These are phyloP conservation scores for Alternaria alternata DNA, from an alignment of 2,329 filamentous ascomycete genomes.

Conservation along the genomic window DNA sequence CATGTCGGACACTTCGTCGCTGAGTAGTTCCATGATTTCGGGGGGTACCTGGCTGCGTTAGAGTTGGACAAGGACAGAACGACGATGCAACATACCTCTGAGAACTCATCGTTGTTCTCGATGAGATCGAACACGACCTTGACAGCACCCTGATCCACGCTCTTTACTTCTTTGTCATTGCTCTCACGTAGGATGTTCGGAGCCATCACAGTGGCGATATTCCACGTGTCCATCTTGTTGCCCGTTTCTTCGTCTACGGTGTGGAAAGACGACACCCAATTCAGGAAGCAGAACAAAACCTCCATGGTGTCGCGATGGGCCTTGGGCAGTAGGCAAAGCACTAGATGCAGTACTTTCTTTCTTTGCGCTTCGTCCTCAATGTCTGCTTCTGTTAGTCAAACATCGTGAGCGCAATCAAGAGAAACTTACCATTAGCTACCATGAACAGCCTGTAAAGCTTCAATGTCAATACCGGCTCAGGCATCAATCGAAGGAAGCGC, in stretches of 20 bases:
- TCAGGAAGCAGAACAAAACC: constrained; percentile 93
- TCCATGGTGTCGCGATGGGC: constrained; percentile 92
- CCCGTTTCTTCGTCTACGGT: constrained; percentile 96
- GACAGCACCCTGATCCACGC: constrained; percentile 92
- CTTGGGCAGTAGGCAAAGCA: constrained; percentile 92
- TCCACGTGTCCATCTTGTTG: constrained; percentile 99
- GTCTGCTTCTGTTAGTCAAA: constrained; percentile 56
- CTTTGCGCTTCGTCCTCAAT: constrained; percentile 82
- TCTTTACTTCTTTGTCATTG: constrained; percentile 59
- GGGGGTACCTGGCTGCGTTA: constrained; percentile 77
- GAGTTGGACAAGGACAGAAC: not conserved
- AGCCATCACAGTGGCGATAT: constrained; percentile 95
- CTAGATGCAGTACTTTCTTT: constrained; percentile 84
- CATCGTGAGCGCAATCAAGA: not conserved
- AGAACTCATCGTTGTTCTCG: constrained; percentile 94
- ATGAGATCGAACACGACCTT: constrained; percentile 92
- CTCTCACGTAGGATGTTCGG: constrained; percentile 89
- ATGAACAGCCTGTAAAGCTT: constrained; percentile 94
- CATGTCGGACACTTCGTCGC: constrained; percentile 84
- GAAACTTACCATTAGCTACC: constrained; percentile 74
- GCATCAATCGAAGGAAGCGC: constrained; percentile 92
- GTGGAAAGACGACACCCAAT: constrained; percentile 97
- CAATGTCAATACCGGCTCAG: constrained; percentile 92
- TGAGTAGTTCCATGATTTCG: constrained; percentile 85
- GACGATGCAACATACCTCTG: constrained; percentile 74